A percentile compares a stretch with the other conserved stretches of the same genome.
Conservation (phyloP, 179 eudicot species). For the Beta corolliflora region DNA sequence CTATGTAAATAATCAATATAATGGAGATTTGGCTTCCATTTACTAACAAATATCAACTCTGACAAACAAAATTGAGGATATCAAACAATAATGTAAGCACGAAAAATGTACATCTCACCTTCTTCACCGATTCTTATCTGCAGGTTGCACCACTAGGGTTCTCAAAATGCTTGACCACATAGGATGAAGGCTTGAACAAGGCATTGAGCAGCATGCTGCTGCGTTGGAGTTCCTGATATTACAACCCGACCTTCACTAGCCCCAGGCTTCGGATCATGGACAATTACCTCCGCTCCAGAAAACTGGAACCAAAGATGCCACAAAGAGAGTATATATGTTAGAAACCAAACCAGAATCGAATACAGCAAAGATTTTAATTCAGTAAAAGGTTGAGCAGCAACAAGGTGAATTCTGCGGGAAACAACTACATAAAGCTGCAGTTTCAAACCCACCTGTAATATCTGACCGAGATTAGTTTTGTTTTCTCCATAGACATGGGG, state of each 20-base stretch:
- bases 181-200: conserved; percentile 58
- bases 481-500: conserved; percentile 53
- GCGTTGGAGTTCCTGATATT: conserved; percentile 47
- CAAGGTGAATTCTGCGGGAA: neutral
- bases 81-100: conserved; percentile 19
- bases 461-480: conserved; percentile 42
- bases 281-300: conserved; percentile 50
- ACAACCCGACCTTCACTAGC: conserved; percentile 42
- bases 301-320: conserved; percentile 30
- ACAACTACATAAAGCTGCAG: neutral
- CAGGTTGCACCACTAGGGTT: neutral
- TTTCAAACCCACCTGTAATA: conserved; percentile 43
- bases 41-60: neutral
- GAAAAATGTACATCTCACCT: conserved; percentile 23
- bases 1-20: conserved; percentile 1
- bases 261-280: conserved; percentile 53
- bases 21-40: neutral
- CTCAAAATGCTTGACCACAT: conserved; percentile 39
- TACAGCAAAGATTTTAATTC: neutral
- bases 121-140: neutral
- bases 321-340: neutral
- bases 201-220: conserved; percentile 45
- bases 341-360: neutral
- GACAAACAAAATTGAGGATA: conserved; percentile 1
- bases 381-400: neutral